Conservation (phyloP, 352 stramenopile genomes). For the Phytophthora sansomeana region DNA sequence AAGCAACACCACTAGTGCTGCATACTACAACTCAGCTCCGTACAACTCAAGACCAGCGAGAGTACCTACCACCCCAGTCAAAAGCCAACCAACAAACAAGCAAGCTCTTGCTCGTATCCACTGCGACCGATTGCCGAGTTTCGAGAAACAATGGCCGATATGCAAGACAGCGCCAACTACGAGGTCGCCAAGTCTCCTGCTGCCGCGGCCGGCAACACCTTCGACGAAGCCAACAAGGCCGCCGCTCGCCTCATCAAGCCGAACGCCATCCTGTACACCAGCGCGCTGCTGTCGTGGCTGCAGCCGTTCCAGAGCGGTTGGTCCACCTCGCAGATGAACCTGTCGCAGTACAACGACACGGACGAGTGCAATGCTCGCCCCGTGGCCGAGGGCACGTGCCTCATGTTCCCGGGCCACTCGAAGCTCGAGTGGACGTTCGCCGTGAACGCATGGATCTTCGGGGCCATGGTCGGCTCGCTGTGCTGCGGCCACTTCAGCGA, state of each 20-base stretch:
- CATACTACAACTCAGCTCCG: no score
- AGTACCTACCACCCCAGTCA: no score
- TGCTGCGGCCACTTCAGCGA: constrained; percentile 6
- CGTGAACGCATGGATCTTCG: constrained; percentile 4
- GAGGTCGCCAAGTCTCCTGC: constrained; percentile 1
- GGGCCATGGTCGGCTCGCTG: not conserved
- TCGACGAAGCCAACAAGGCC: not conserved
- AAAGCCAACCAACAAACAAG: no score
- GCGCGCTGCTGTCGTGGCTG: no score
- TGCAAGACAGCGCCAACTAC: constrained; percentile 2
- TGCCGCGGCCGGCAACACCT: not conserved
- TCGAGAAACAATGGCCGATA: not conserved
- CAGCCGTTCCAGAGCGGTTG: no score
- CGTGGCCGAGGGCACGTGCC: not conserved
- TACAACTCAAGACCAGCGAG: no score
- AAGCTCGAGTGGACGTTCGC: constrained; percentile 4
- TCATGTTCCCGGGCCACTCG: constrained; percentile 4
- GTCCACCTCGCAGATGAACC: no score
- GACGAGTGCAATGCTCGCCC: constrained; percentile 5
- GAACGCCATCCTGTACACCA: no score
- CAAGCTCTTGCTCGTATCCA: no score
- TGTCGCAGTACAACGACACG: no score
- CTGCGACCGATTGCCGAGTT: not conserved
- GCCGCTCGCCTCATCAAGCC: no score
- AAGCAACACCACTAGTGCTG: no score